Evolutionary conservation across 2,329 filamentous ascomycete species (phyloP).

Genomic region (Penicillium hesseltinei): DNA sequence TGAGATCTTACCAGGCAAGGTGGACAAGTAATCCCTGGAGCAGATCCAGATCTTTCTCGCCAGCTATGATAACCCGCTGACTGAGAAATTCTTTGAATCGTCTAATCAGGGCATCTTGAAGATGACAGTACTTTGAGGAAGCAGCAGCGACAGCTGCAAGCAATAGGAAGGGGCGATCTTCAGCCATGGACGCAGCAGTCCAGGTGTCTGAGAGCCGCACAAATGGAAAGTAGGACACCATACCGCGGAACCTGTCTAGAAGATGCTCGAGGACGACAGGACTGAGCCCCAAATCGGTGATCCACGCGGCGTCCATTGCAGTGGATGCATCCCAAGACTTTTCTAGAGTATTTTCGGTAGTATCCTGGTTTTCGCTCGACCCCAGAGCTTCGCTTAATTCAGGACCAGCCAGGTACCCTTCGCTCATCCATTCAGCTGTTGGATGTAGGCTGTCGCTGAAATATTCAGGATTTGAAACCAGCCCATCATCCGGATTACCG

Average conservation of each 20-base stretch:
- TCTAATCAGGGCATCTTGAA: conserved; percentile 3
- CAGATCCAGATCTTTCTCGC: conserved; percentile 28
- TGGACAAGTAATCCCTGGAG: conserved; percentile 29
- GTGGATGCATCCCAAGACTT: not conserved
- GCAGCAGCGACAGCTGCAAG: conserved; percentile 17
- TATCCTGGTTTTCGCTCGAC: not conserved
- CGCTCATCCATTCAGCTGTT: not conserved
- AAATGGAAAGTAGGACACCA: conserved; percentile 17
- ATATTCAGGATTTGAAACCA: not conserved
- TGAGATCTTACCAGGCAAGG: conserved; percentile 22
- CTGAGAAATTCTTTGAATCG: conserved; percentile 12
- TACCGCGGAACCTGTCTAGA: conserved; percentile 13
- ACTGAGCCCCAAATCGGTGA: conserved; percentile 2
- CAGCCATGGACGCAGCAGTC: conserved; percentile 14
- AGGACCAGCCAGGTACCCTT: not conserved
- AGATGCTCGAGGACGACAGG: conserved; percentile 11
- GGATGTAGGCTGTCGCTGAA: not conserved
- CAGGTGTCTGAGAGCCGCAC: conserved; percentile 10
- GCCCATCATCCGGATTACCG: not conserved
- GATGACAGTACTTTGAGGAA: conserved; percentile 11
- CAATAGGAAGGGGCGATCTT: conserved; percentile 18
- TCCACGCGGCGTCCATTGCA: conserved; percentile 1
- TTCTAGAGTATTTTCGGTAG: not conserved
- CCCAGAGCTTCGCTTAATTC: not conserved
- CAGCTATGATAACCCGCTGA: conserved; percentile 8